Conservation (phyloP, 345 rosid genomes). For the Citrus mangshanensis region DNA sequence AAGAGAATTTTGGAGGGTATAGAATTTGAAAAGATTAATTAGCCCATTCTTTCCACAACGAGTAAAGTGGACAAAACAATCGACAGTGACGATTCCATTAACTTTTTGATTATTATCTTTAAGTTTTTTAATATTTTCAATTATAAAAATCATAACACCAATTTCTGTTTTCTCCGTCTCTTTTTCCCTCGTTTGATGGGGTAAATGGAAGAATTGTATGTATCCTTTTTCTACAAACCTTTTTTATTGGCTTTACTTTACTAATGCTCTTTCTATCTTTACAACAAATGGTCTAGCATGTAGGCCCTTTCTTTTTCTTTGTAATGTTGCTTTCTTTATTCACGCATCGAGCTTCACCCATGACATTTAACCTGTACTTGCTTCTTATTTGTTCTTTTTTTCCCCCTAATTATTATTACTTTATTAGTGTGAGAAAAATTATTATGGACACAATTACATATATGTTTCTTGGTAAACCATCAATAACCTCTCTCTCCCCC, state of each 20-base stretch:
- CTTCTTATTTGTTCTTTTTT: neutral
- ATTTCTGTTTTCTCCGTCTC: neutral
- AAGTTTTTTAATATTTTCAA: neutral
- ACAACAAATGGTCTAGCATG: slow-evolving; percentile 17
- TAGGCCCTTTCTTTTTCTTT: slow-evolving; percentile 12
- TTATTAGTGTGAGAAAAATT: neutral
- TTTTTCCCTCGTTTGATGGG: neutral
- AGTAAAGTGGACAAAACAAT: slow-evolving; percentile 7
- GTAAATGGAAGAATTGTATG: neutral
- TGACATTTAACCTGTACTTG: neutral
- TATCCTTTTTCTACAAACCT: slow-evolving; percentile 1
- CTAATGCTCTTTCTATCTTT: slow-evolving; percentile 22
- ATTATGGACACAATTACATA: neutral
- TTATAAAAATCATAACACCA: neutral
- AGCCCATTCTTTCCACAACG: neutral
- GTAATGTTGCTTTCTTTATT: neutral
- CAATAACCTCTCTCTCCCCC: no score
- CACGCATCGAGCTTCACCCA: neutral
- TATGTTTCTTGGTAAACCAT: neutral
- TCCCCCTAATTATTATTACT: neutral
- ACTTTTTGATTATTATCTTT: neutral
- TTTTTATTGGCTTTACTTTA: neutral
- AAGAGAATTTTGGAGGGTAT: no score
- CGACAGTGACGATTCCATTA: neutral
- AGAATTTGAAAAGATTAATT: neutral